Evolutionary conservation across 2,329 filamentous ascomycete species (phyloP).

Genomic region (Fusarium veterinarium): DNA sequence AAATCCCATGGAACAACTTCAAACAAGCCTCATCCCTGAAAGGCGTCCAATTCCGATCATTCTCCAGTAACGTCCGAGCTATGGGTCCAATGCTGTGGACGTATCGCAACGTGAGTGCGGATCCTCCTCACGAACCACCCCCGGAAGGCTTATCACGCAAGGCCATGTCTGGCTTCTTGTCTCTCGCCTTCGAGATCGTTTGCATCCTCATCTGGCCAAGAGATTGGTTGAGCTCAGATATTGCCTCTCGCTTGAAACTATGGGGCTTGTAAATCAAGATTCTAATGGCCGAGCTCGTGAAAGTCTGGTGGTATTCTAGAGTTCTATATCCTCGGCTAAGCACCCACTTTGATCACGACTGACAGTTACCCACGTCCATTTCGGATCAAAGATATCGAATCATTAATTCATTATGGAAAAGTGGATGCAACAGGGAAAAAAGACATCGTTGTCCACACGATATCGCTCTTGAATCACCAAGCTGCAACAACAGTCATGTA

Average conservation of each 20-base stretch:
- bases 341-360: conserved; percentile 3
- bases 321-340: conserved; percentile 40
- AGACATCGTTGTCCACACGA: conserved; percentile 16
- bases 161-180: conserved; percentile 1
- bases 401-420: conserved; percentile 5
- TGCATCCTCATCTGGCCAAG: conserved; percentile 28
- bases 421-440: conserved; percentile 3
- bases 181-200: conserved; percentile 11
- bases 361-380: conserved; percentile 14
- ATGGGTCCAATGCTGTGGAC: conserved; percentile 11
- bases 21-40: conserved; percentile 16
- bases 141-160: conserved; percentile 28
- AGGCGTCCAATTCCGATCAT: conserved; percentile 27
- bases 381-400: conserved; percentile 7
- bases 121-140: conserved; percentile 24
- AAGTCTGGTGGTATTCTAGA: conserved; percentile 18
- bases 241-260: background rate
- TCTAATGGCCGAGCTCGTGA: conserved; percentile 31
- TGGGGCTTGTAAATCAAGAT: conserved; percentile 4
- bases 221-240: conserved; percentile 21
- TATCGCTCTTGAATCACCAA: conserved; percentile 11
- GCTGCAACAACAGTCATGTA: background rate
- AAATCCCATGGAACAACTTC: background rate
- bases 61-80: conserved; percentile 36
- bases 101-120: conserved; percentile 29